Base-by-base conservation (phyloP, 2,329 filamentous ascomycete species). In the Seiridium unicorne region DNA sequence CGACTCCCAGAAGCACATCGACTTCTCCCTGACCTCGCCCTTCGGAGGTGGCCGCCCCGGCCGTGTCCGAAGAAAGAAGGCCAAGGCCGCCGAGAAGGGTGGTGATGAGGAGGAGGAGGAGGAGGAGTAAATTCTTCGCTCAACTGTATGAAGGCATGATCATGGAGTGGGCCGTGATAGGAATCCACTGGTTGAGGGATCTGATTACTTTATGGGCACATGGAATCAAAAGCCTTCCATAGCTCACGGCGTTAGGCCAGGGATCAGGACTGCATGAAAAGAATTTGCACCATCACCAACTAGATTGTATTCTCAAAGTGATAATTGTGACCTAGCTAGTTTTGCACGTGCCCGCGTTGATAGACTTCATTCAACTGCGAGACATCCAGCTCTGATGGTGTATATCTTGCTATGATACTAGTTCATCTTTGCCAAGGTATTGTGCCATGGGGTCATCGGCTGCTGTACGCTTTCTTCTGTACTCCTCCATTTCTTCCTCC, bases 1-100 rank as follows among this genome's bases (percentile, higher is more conserved):
- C 77, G 95, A 99, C 87, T 97, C 93, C 75, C 95, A 99, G 90
- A 99, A 99, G 92, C 95, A 99, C 90, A 98, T 99, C 76, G 95
- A 99, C 87, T 98, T 99, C 81, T 87, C 95, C 66, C 89, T 99
- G 69, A 96, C 90, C 83, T 98, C 94, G 78, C 94, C 95, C 79
- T 97, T 97, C 76, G 95, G 95, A 82, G 93, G 93, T 79, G 95
- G 95, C 78, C 93, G 95, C 74, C 92, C 93, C 74, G 95, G 95
- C 73, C 95, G 95, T 88, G 94, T 97, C 77, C 89, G 92, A 82
- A 96, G 95, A 88, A 99, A 98, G 95, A 99, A 98, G 93, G 92
- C 93, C 80, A 94, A 92, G 86, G 92, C 95, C 72, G 92, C 93
- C 65, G 92, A 96, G 84, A 89, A 89, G 80, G 89, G 87, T 77